phyloP scores from a whole-genome alignment of 31 red algal genomes.

The Odonthalia washingtoniensis region DNA sequence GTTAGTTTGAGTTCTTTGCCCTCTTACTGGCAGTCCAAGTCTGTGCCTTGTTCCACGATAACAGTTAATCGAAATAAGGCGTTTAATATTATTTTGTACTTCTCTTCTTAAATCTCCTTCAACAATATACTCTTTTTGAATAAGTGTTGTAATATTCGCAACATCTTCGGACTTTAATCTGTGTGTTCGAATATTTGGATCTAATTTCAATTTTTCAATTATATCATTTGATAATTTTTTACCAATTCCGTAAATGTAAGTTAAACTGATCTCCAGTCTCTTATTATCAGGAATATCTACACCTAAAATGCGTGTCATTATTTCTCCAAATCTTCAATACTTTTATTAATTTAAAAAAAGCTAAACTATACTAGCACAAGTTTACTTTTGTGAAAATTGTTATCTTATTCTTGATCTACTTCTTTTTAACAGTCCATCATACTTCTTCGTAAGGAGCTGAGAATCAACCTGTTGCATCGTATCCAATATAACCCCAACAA shows the following conservation, averaged over 20 bases:
- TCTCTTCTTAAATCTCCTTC: slow-evolving; percentile 23
- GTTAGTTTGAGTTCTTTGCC: slow-evolving; percentile 86
- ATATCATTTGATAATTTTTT: slow-evolving; percentile 5
- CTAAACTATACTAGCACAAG: too few relatives aligned
- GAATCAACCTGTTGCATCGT: slow-evolving; percentile 7
- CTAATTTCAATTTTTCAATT: not conserved
- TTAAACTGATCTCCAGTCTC: not conserved
- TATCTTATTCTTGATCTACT: too few relatives aligned
- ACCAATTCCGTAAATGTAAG: slow-evolving; percentile 29
- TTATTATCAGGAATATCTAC: slow-evolving; percentile 17
- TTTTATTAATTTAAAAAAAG: too few relatives aligned
- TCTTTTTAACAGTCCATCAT: too few relatives aligned
- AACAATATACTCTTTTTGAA: slow-evolving; percentile 12
- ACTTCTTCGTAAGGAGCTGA: too few relatives aligned
- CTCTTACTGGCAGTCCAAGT: slow-evolving; percentile 73
- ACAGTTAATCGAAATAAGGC: slow-evolving; percentile 71
- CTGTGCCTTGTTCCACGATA: slow-evolving; percentile 74
- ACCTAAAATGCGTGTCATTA: slow-evolving; percentile 25
- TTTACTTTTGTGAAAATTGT: too few relatives aligned
- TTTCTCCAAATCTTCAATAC: not conserved
- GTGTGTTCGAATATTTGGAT: slow-evolving; percentile 7
- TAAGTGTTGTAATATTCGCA: slow-evolving; percentile 3
- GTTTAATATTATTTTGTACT: slow-evolving; percentile 26
- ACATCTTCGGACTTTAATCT: not conserved
- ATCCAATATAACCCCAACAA: slow-evolving; percentile 13